Evolutionary conservation across 2,329 filamentous ascomycete species (phyloP).

Genomic region (Macrophomina pseudophaseolina): DNA sequence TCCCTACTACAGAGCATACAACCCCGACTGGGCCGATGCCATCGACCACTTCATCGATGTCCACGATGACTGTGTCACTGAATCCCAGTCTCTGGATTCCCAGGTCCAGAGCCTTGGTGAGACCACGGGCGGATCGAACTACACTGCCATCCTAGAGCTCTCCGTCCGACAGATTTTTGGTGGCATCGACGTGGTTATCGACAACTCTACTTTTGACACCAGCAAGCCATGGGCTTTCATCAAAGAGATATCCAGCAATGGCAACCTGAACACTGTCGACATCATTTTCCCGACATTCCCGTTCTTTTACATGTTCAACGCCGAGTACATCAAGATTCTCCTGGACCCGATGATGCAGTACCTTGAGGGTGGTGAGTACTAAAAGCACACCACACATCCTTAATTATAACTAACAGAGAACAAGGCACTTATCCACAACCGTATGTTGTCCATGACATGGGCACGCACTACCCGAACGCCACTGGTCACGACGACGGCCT

Average conservation of each 20-base stretch:
- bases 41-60: conserved; percentile 49
- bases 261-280: conserved; percentile 52
- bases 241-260: conserved; percentile 52
- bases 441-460: conserved; percentile 50
- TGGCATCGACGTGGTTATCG: conserved; percentile 48
- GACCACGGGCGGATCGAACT: conserved; percentile 43
- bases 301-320: conserved; percentile 50
- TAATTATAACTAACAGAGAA: background rate
- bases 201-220: conserved; percentile 40
- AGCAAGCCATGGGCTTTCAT: conserved; percentile 45
- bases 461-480: conserved; percentile 48
- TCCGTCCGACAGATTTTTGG: conserved; percentile 50
- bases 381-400: no score
- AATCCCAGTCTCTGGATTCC: conserved; percentile 42
- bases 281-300: conserved; percentile 51
- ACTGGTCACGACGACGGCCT: conserved; percentile 45
- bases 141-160: conserved; percentile 49
- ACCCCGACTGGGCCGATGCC: conserved; percentile 41
- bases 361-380: conserved; percentile 45
- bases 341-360: conserved; percentile 52
- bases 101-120: conserved; percentile 20
- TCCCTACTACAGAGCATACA: conserved; percentile 46
- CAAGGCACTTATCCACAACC: conserved; percentile 31
- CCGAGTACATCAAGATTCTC: conserved; percentile 50
- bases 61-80: conserved; percentile 42